Conservation (phyloP, 495 filamentous ascomycete species). For the Aspergillus taichungensis region DNA sequence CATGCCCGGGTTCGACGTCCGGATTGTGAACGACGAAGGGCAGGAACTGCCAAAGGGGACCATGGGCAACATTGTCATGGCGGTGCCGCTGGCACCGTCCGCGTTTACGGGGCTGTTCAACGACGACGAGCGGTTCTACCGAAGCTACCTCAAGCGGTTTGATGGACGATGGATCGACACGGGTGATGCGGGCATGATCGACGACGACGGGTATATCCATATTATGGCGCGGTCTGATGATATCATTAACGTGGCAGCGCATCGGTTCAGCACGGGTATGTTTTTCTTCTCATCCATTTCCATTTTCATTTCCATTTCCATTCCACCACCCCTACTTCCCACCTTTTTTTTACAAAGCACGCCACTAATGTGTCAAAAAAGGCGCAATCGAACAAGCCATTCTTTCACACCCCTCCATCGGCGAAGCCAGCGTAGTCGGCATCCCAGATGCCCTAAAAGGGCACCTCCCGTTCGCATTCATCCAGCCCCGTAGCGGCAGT, state of each 20-base stretch:
- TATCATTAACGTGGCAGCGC: conserved; percentile 91
- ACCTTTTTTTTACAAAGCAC: no score
- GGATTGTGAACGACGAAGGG: conserved; percentile 73
- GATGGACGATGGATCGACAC: conserved; percentile 77
- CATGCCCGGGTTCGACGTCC: conserved; percentile 84
- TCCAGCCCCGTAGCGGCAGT: conserved; percentile 45
- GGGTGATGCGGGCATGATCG: conserved; percentile 81
- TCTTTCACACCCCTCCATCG: conserved; percentile 64
- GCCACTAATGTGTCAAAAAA: no score
- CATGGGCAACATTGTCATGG: conserved; percentile 93
- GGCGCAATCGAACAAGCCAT: conserved; percentile 86
- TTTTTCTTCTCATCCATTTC: neutral
- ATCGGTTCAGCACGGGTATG: conserved; percentile 80
- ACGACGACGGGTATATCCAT: conserved; percentile 73
- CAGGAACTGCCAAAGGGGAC: conserved; percentile 51
- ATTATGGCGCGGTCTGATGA: conserved; percentile 85
- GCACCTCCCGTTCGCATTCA: conserved; percentile 83
- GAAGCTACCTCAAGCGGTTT: conserved; percentile 72
- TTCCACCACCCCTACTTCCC: neutral
- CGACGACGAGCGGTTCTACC: conserved; percentile 77
- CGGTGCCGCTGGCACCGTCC: conserved; percentile 70
- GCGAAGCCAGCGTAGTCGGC: conserved; percentile 75
- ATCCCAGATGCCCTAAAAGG: conserved; percentile 83
- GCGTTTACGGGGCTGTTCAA: conserved; percentile 78
- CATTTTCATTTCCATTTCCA: neutral